Conservation (phyloP, 331 rosid genomes). For the Telfairia occidentalis region DNA sequence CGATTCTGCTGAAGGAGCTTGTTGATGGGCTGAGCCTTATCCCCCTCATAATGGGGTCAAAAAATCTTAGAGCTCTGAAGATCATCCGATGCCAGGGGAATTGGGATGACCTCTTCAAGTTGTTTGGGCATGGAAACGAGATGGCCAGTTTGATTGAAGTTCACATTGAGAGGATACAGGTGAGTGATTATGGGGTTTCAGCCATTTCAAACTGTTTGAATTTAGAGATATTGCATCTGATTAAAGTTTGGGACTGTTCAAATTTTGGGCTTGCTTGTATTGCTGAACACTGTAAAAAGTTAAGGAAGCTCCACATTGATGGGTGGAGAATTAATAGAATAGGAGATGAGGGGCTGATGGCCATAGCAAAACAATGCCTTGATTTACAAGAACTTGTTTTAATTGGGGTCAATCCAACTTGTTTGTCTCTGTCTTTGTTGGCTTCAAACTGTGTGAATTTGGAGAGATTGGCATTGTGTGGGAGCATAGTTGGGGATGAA, state of each 20-base stretch:
- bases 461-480: conserved; percentile 76
- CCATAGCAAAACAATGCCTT: conserved; percentile 45
- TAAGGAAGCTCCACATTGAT: conserved; percentile 78
- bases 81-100: conserved; percentile 60
- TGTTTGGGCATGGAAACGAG: conserved; percentile 24
- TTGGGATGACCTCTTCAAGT: conserved; percentile 57
- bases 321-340: conserved; percentile 78
- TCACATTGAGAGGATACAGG: conserved; percentile 72
- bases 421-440: conserved; percentile 32
- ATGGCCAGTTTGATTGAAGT: conserved; percentile 38
- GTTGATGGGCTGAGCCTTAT: conserved; percentile 49
- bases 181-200: conserved; percentile 58
- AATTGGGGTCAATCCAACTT: conserved; percentile 59
- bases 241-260: conserved; percentile 57
- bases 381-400: conserved; percentile 69
- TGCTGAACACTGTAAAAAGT: conserved; percentile 47
- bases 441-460: conserved; percentile 53
- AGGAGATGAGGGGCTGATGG: conserved; percentile 59
- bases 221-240: conserved; percentile 52
- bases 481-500: conserved; percentile 59
- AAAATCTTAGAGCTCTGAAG: conserved; percentile 48
- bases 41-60: conserved; percentile 49
- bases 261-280: conserved; percentile 43
- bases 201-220: conserved; percentile 45
- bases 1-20: conserved; percentile 57